Percentiles rank a stretch among this genome's conserved stretches.
phyloP scores from a whole-genome alignment of 768 basidiomycete species.

The Lenzites betulinus region DNA sequence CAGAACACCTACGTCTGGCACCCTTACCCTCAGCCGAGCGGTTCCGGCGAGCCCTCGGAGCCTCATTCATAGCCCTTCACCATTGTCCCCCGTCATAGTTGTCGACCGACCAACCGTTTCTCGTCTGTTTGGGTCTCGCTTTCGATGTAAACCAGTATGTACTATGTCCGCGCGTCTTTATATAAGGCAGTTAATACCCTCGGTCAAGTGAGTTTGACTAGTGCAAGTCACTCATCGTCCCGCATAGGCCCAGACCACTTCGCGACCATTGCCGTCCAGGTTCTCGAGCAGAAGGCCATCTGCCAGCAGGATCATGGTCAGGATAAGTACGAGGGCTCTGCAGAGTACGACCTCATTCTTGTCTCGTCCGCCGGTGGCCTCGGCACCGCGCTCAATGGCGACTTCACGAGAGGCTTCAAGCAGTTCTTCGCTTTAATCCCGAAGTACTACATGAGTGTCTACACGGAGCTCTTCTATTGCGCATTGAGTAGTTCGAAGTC shows the following conservation, averaged over 20 bases:
- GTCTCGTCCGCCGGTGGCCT: slow-evolving; percentile 94
- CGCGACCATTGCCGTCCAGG: slow-evolving; percentile 77
- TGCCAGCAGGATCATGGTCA: slow-evolving; percentile 97
- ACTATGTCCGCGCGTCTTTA: slow-evolving; percentile 5
- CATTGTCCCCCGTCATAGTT: neutral
- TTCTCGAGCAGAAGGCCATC: slow-evolving; percentile 91
- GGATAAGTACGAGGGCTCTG: slow-evolving; percentile 85
- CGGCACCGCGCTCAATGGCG: slow-evolving; percentile 77
- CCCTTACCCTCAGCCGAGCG: neutral
- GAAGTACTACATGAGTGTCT: slow-evolving; percentile 81
- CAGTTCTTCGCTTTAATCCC: slow-evolving; percentile 89
- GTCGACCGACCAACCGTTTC: neutral
- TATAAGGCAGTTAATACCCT: slow-evolving; percentile 3
- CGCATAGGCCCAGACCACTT: slow-evolving; percentile 69
- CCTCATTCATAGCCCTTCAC: neutral
- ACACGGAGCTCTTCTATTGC: slow-evolving; percentile 76
- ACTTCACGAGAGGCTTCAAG: slow-evolving; percentile 79
- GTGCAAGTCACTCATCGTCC: neutral
- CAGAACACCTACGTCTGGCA: slow-evolving; percentile 17
- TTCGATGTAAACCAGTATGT: slow-evolving; percentile 12
- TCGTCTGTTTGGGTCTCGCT: neutral
- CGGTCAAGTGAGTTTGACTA: no score
- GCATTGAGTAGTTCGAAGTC: slow-evolving; percentile 87
- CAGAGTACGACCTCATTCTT: slow-evolving; percentile 95
- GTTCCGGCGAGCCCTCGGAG: slow-evolving; percentile 9